Evolutionary conservation across 2,329 filamentous ascomycete species (phyloP).

Genomic region (Hypoxylon rubiginosum): DNA sequence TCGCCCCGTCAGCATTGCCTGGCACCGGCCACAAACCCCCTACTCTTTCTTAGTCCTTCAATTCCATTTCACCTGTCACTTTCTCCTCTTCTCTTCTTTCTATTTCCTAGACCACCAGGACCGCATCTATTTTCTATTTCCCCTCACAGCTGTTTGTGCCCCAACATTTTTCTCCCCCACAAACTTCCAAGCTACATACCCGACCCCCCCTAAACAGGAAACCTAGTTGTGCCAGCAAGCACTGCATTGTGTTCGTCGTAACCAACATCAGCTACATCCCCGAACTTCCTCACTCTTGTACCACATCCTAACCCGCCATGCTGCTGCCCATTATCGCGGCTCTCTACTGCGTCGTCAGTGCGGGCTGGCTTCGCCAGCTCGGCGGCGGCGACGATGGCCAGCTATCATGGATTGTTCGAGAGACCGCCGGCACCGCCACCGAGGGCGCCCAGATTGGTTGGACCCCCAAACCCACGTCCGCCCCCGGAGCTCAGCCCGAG

Average conservation of each 20-base stretch:
- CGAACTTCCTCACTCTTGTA: neutral
- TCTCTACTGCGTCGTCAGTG: slow-evolving; percentile 21
- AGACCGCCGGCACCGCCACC: no score
- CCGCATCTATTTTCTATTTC: neutral
- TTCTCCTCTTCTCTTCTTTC: no score
- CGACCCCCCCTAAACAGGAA: neutral
- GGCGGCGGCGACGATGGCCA: slow-evolving; percentile 28
- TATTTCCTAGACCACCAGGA: no score
- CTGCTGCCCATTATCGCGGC: slow-evolving; percentile 37
- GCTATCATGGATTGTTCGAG: slow-evolving; percentile 34
- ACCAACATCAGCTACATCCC: neutral
- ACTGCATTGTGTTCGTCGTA: neutral
- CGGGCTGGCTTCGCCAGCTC: slow-evolving; percentile 47
- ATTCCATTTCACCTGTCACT: no score
- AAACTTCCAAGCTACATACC: neutral
- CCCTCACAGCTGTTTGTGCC: neutral
- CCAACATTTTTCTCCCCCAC: neutral
- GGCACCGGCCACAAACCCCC: no score
- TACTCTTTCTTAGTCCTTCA: no score
- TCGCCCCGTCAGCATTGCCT: no score
- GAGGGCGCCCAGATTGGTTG: slow-evolving; percentile 35
- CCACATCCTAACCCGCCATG: slow-evolving; percentile 35
- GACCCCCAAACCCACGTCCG: slow-evolving; percentile 46
- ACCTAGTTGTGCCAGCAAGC: neutral
- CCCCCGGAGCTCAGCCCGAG: slow-evolving; percentile 37